Evolutionary conservation across 768 basidiomycete species (phyloP).

Genomic region (Rossbeevera mucosa): DNA sequence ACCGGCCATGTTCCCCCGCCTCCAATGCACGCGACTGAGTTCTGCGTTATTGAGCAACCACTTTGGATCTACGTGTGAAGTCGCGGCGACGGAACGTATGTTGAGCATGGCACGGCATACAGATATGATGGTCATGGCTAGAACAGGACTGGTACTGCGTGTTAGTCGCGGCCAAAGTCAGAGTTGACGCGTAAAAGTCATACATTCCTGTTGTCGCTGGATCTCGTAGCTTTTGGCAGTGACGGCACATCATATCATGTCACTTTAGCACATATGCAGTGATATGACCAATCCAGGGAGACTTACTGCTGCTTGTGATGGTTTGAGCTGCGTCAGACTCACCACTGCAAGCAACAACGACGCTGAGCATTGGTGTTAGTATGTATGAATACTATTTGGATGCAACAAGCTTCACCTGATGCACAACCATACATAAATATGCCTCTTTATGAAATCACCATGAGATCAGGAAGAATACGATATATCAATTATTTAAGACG

Average conservation of each 20-base stretch:
- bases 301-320: not conserved
- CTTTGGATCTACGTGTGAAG: not conserved
- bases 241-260: not conserved
- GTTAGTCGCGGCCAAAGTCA: too few species aligned
- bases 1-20: not conserved
- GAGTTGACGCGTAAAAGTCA: not conserved
- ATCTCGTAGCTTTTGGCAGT: not conserved
- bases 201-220: not conserved
- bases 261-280: not conserved
- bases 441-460: not conserved
- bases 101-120: not conserved
- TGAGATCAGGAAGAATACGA: not conserved
- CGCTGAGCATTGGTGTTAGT: not conserved
- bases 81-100: not conserved
- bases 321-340: not conserved
- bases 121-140: not conserved
- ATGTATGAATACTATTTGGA: not conserved
- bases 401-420: not conserved
- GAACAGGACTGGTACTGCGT: not conserved
- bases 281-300: not conserved
- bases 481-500: not conserved
- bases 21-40: not conserved
- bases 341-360: not conserved
- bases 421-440: not conserved
- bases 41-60: not conserved